A percentile compares a stretch with the other conserved stretches of the same genome.
Conservation (phyloP, 768 basidiomycete genomes). For the Lactarius sp. region DNA sequence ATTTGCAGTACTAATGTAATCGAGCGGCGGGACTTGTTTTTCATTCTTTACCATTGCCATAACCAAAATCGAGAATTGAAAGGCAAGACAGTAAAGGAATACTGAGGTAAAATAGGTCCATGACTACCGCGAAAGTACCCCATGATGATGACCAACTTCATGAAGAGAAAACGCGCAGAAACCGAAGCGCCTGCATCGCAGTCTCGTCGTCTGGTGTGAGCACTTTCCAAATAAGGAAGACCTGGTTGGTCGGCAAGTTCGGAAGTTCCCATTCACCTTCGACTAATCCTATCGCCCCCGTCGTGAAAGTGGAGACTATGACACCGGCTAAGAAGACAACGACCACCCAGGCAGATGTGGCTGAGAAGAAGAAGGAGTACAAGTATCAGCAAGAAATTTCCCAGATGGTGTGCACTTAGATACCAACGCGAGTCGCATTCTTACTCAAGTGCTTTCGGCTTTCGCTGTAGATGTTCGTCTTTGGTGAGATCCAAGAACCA, state of each 20-base stretch:
- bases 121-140: no score
- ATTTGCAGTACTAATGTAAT: neutral
- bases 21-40: no score
- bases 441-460: neutral
- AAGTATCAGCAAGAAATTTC: slow-evolving; percentile 90
- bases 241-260: neutral
- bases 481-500: slow-evolving; percentile 92
- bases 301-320: slow-evolving; percentile 6
- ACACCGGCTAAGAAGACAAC: slow-evolving; percentile 24
- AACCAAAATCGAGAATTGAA: no score
- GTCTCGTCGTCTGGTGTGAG: no score
- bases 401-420: slow-evolving; percentile 64
- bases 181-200: no score
- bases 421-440: neutral
- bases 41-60: no score
- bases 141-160: no score
- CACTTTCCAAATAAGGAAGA: neutral
- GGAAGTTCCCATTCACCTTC: no score
- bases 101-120: no score
- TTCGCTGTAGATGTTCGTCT: slow-evolving; percentile 81
- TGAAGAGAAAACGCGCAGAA: no score
- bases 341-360: slow-evolving; percentile 1
- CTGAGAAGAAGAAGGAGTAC: slow-evolving; percentile 51
- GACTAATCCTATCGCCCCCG: neutral
- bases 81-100: no score